A percentile compares a stretch with the other conserved stretches of the same genome.
Evolutionary conservation across 2,329 filamentous ascomycete species (phyloP).

Genomic region (Lithohypha guttulata): DNA sequence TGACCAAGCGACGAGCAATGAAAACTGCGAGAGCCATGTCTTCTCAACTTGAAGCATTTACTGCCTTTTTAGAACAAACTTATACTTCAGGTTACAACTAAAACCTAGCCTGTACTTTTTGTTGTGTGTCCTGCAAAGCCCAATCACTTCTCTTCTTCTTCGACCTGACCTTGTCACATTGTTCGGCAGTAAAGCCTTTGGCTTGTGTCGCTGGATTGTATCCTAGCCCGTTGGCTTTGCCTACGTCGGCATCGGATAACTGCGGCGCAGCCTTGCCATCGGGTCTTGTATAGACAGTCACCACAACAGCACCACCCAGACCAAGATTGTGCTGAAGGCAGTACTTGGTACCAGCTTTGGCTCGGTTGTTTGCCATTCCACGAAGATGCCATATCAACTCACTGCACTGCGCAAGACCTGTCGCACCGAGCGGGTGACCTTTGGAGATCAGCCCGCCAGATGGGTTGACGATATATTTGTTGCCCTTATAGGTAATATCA

Average conservation of each 20-base stretch:
- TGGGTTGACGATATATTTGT: constrained; percentile 74
- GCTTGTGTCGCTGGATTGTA: constrained; percentile 90
- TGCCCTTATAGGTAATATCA: constrained; percentile 76
- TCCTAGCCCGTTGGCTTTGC: constrained; percentile 56
- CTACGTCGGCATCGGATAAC: constrained; percentile 55
- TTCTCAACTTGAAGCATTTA: no score
- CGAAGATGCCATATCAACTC: constrained; percentile 92
- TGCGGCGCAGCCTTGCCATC: constrained; percentile 57
- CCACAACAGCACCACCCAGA: constrained; percentile 79
- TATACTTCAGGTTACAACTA: no score
- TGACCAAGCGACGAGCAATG: no score
- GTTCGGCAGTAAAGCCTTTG: constrained; percentile 71
- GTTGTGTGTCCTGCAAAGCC: constrained; percentile 65
- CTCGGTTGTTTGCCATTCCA: constrained; percentile 89
- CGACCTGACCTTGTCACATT: constrained; percentile 58
- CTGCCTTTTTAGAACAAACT: no score
- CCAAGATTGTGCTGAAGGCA: constrained; percentile 90
- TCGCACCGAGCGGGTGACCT: constrained; percentile 82
- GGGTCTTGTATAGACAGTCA: constrained; percentile 76
- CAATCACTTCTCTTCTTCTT: constrained; percentile 60
- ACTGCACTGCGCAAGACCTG: constrained; percentile 88
- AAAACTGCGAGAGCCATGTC: no score
- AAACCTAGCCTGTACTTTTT: constrained; percentile 64
- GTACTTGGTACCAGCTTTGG: constrained; percentile 55
- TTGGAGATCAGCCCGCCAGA: constrained; percentile 92